Conservation (phyloP, 75 land plant genomes). For the Pinus albicaulis region DNA sequence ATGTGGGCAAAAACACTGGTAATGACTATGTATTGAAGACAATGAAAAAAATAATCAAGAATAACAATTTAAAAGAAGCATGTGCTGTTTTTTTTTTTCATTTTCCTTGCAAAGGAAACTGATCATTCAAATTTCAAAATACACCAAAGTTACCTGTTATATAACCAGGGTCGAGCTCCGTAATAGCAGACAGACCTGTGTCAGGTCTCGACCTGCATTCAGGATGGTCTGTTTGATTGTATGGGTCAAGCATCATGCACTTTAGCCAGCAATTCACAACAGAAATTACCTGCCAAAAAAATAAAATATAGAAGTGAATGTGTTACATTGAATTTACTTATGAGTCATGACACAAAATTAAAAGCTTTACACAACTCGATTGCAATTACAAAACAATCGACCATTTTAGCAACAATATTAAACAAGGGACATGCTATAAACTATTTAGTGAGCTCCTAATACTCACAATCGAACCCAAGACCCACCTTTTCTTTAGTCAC, state of each 20-base stretch:
- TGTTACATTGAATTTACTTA: neutral
- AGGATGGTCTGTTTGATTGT: slow-evolving; percentile 95
- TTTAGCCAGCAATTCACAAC: slow-evolving; percentile 98
- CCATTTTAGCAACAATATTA: neutral
- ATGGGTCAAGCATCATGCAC: slow-evolving; percentile 92
- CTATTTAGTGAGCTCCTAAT: neutral
- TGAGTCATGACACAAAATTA: slow-evolving; percentile 7
- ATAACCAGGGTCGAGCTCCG: slow-evolving; percentile 98
- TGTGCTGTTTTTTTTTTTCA: neutral
- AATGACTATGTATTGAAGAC: neutral
- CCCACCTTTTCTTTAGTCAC: neutral
- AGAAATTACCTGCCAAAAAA: slow-evolving; percentile 74
- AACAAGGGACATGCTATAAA: neutral
- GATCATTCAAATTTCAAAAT: neutral
- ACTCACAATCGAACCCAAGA: too few relatives aligned
- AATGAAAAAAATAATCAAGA: neutral
- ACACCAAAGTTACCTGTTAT: slow-evolving; percentile 71
- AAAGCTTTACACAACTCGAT: neutral
- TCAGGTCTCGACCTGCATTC: slow-evolving; percentile 99
- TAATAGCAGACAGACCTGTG: slow-evolving; percentile 94
- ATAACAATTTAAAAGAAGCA: neutral
- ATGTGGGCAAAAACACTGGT: neutral
- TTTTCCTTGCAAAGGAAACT: neutral
- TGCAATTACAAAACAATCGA: neutral
- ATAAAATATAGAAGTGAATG: too few relatives aligned